Evolutionary conservation across 306 rosid genomes (phyloP).

Genomic region (Coriaria nepalensis): DNA sequence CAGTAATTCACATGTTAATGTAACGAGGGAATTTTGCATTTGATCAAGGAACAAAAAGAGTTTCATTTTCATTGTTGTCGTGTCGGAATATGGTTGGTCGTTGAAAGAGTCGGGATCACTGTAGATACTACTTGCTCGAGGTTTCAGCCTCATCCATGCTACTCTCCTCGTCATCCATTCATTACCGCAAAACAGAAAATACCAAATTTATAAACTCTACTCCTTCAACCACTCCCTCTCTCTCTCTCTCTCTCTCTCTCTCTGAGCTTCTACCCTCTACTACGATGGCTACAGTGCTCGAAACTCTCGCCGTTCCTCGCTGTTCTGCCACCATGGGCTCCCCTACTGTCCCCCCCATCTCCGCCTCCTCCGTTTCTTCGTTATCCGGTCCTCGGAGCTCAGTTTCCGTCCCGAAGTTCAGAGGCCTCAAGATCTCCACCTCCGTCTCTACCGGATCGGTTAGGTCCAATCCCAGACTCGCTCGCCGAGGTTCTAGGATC

Average conservation of each 20-base stretch:
- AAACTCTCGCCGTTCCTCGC: slow-evolving; percentile 42
- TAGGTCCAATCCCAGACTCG: slow-evolving; percentile 14
- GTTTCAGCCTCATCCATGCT: not conserved
- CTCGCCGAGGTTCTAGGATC: slow-evolving; percentile 27
- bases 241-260: slow-evolving; percentile 1
- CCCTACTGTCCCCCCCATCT: slow-evolving; percentile 16
- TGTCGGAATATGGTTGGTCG: no score
- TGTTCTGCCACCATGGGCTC: slow-evolving; percentile 24
- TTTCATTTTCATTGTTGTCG: no score
- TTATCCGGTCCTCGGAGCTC: slow-evolving; percentile 25
- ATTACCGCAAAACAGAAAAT: not conserved
- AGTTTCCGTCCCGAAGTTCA: slow-evolving; percentile 22
- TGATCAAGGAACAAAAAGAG: no score
- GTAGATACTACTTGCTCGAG: not conserved
- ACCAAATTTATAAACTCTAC: not conserved
- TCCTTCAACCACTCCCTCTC: slow-evolving; percentile 1
- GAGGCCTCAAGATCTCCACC: slow-evolving; percentile 39
- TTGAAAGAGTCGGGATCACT: no score
- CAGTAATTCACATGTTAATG: no score
- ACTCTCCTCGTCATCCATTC: slow-evolving; percentile 8
- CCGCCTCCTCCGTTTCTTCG: slow-evolving; percentile 22
- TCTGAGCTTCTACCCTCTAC: slow-evolving; percentile 34
- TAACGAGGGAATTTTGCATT: no score
- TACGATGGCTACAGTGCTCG: slow-evolving; percentile 61
- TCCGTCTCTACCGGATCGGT: slow-evolving; percentile 17